Evolutionary conservation across 345 rosid genomes (phyloP).

Genomic region (Melastoma malabathricum): DNA sequence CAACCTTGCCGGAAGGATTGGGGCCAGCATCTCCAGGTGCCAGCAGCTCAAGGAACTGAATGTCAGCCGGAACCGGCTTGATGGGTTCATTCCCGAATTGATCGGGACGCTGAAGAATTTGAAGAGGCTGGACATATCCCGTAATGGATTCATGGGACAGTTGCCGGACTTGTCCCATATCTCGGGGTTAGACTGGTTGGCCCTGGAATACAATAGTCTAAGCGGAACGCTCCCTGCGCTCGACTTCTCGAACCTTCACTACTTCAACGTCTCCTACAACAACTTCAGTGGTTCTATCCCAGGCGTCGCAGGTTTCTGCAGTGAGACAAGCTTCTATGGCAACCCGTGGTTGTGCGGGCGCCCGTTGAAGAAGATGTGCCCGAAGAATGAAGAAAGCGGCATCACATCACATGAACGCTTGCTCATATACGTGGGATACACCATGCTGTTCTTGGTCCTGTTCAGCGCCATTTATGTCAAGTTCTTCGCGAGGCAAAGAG

Average conservation of each 20-base stretch:
- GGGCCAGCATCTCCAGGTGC: constrained; percentile 29
- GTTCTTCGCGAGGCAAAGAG: constrained; percentile 14
- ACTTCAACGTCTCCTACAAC: constrained; percentile 49
- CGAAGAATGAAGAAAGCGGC: constrained; percentile 4
- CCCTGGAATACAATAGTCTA: constrained; percentile 26
- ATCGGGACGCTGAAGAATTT: constrained; percentile 23
- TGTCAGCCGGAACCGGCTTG: constrained; percentile 23
- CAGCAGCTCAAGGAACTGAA: constrained; percentile 20
- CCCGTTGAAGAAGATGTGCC: constrained; percentile 19
- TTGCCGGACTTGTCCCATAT: constrained; percentile 27
- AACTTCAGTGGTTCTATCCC: constrained; percentile 33
- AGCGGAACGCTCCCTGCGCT: constrained; percentile 32
- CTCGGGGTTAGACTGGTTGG: constrained; percentile 28
- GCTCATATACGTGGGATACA: constrained; percentile 35
- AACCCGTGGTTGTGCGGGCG: constrained; percentile 33
- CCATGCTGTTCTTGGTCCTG: constrained; percentile 15
- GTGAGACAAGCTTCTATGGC: constrained; percentile 18
- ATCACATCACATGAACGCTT: constrained; percentile 12
- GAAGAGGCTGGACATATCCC: constrained; percentile 31
- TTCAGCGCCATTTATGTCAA: constrained; percentile 9
- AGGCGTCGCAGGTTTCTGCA: constrained; percentile 9
- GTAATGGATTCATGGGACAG: constrained; percentile 28
- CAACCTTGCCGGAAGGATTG: constrained; percentile 21
- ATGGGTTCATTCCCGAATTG: constrained; percentile 28
- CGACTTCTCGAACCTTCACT: constrained; percentile 25